A percentile compares a stretch with the other conserved stretches of the same genome.
phyloP scores from a whole-genome alignment of 2,329 filamentous ascomycete genomes.

The Phaeosphaeria sp. region DNA sequence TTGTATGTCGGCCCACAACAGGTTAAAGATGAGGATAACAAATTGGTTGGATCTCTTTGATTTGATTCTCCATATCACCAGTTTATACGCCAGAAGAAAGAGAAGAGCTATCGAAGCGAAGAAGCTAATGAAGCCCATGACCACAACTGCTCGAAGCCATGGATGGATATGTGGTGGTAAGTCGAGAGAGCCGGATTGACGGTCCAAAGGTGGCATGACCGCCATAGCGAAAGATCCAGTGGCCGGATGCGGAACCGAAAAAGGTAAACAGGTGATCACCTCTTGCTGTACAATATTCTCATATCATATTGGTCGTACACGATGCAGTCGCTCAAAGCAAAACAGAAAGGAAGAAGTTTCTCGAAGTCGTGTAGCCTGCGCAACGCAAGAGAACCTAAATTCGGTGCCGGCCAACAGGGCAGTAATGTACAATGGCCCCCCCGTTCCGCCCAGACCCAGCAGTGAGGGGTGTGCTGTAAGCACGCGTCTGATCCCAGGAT shows the following conservation, averaged over 20 bases:
- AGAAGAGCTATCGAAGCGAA: constrained; percentile 53
- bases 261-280: constrained; percentile 11
- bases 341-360: background rate
- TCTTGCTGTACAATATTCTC: constrained; percentile 13
- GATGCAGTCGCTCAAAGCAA: background rate
- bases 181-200: constrained; percentile 36
- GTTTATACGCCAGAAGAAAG: constrained; percentile 54
- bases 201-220: constrained; percentile 26
- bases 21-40: constrained; percentile 72
- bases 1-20: constrained; percentile 71
- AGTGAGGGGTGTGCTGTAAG: constrained; percentile 6
- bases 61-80: constrained; percentile 49
- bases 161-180: constrained; percentile 44
- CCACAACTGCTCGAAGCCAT: constrained; percentile 56
- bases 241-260: constrained; percentile 1
- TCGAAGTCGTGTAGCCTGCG: background rate
- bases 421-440: constrained; percentile 32
- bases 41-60: constrained; percentile 65
- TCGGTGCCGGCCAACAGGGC: constrained; percentile 8
- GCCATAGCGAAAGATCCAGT: constrained; percentile 21
- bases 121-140: constrained; percentile 56
- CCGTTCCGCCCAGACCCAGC: constrained; percentile 10
- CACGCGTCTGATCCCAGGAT: constrained; percentile 6
- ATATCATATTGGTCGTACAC: constrained; percentile 19
- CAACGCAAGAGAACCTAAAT: background rate